phyloP scores from a whole-genome alignment of 768 basidiomycete genomes.

The Hericium erinaceus region DNA sequence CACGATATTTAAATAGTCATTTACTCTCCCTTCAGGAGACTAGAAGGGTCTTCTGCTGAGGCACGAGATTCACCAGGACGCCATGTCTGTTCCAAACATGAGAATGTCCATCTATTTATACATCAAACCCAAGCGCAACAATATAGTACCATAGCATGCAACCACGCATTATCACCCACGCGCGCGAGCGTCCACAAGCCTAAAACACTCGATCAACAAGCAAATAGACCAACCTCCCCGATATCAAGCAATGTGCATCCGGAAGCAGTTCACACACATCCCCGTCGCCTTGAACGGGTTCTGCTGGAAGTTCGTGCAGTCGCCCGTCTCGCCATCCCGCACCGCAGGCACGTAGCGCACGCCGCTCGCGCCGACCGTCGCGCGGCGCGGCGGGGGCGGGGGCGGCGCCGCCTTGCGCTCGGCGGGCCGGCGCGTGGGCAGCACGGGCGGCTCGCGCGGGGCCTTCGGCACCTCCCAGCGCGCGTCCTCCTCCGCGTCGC shows the following conservation, averaged over 20 bases:
- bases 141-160: too few relatives aligned
- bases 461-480: constrained; percentile 2
- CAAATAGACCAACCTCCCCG: background rate
- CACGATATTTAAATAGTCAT: too few relatives aligned
- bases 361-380: constrained; percentile 8
- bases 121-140: too few relatives aligned
- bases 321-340: constrained; percentile 32
- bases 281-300: constrained; percentile 57
- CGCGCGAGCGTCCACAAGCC: too few relatives aligned
- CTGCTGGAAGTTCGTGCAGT: constrained; percentile 49
- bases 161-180: too few relatives aligned
- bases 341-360: constrained; percentile 4
- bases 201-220: too few relatives aligned
- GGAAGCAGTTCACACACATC: constrained; percentile 58
- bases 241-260: constrained; percentile 29
- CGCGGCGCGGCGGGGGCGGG: constrained; percentile 22
- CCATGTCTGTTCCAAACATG: too few relatives aligned
- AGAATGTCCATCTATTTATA: too few relatives aligned
- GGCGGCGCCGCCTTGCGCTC: constrained; percentile 21
- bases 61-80: too few relatives aligned
- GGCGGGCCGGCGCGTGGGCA: constrained; percentile 18
- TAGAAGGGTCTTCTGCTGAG: too few relatives aligned
- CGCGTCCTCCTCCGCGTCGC: constrained; percentile 5
- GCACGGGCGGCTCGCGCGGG: constrained; percentile 3
- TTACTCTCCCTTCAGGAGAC: too few relatives aligned